Conservation (phyloP, 2,329 filamentous ascomycete genomes). For the Colletotrichum echinochloae region DNA sequence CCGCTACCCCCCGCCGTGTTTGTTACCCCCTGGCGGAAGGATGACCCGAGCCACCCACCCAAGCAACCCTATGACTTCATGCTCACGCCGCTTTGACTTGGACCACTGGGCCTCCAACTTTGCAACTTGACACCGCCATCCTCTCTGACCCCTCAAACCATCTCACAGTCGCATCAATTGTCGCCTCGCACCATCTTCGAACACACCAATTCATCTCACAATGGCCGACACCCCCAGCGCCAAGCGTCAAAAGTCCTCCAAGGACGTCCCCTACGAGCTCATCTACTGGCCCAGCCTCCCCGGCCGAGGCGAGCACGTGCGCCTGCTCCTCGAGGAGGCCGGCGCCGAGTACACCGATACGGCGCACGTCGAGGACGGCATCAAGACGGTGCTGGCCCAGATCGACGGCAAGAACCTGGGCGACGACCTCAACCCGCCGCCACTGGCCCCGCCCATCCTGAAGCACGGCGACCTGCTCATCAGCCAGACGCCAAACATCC, state of each 20-base stretch:
- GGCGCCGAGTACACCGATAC: conserved; percentile 74
- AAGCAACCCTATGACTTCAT: conserved; percentile 39
- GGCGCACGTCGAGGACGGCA: conserved; percentile 60
- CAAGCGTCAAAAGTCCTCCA: conserved; percentile 50
- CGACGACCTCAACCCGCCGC: conserved; percentile 71
- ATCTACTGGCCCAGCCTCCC: conserved; percentile 80
- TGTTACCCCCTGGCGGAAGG: conserved; percentile 18
- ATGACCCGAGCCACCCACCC: conserved; percentile 9
- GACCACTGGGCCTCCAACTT: background rate
- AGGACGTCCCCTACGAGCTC: conserved; percentile 68
- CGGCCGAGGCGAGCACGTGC: conserved; percentile 80
- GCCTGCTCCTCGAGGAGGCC: conserved; percentile 78
- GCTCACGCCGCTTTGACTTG: conserved; percentile 8
- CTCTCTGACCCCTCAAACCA: background rate
- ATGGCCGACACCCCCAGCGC: conserved; percentile 41
- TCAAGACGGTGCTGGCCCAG: conserved; percentile 60
- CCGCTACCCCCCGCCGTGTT: too few relatives aligned
- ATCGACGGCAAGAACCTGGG: conserved; percentile 60
- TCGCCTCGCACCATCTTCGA: background rate
- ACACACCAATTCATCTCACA: background rate
- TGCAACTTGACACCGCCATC: conserved; percentile 2
- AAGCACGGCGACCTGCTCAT: conserved; percentile 71
- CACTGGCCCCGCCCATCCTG: conserved; percentile 76
- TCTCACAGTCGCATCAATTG: background rate
- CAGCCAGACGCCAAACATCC: conserved; percentile 78